phyloP scores from a whole-genome alignment of 139 green algal species.

The Chlamydomonas sp. region DNA sequence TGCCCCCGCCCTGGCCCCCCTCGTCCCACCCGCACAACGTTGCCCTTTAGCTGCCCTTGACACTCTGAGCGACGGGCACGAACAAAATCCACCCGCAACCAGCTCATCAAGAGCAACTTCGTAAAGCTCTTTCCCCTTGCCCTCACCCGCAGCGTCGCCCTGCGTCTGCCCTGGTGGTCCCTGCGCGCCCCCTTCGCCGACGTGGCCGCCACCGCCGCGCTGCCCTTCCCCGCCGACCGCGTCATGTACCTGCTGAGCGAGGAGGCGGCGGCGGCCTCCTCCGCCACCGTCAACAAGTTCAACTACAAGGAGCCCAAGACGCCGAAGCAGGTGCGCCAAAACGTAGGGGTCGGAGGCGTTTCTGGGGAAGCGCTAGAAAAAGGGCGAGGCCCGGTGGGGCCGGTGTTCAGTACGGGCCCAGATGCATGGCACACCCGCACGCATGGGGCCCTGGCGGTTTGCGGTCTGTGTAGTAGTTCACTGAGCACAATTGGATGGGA shows the following conservation, averaged over 20 bases:
- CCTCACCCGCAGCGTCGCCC: slow-evolving; percentile 48
- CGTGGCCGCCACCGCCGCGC: slow-evolving; percentile 41
- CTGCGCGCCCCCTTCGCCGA: slow-evolving; percentile 57
- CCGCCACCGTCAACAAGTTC: slow-evolving; percentile 35
- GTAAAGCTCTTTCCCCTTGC: too few species aligned
- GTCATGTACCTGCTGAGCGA: slow-evolving; percentile 59
- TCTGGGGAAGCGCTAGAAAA: neutral
- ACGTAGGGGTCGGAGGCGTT: neutral
- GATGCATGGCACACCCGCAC: neutral
- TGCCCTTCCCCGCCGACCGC: slow-evolving; percentile 47
- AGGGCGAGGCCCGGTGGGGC: neutral
- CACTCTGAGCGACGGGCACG: too few species aligned
- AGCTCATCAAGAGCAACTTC: too few species aligned
- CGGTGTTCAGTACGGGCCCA: neutral
- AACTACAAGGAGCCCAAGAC: slow-evolving; percentile 54
- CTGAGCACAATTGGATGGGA: too few species aligned
- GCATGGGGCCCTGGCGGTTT: too few species aligned
- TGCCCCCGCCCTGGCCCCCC: too few species aligned
- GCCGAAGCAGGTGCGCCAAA: slow-evolving; percentile 29
- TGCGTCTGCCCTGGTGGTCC: slow-evolving; percentile 83
- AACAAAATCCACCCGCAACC: too few species aligned
- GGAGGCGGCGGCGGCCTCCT: slow-evolving; percentile 47
- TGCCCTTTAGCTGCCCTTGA: too few species aligned
- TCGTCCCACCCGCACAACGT: too few species aligned
- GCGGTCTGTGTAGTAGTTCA: too few species aligned